A percentile compares a stretch with the other conserved stretches of the same genome.
phyloP scores from a whole-genome alignment of 805 yeast species.

The Zygosaccharomyces bailii region DNA sequence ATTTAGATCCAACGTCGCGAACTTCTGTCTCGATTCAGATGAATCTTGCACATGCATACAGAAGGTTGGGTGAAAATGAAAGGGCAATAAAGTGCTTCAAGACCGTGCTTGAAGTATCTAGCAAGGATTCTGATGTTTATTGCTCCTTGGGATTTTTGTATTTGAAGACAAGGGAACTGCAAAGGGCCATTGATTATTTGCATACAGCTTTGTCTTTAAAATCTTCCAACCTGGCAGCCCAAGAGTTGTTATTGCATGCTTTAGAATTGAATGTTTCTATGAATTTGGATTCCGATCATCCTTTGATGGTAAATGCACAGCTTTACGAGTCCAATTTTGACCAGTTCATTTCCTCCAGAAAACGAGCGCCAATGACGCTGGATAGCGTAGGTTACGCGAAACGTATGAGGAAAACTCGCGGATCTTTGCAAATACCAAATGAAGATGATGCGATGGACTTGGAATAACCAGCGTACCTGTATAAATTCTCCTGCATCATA shows the following conservation, averaged over 20 bases:
- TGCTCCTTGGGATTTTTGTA: constrained; percentile 84
- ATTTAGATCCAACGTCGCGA: constrained; percentile 70
- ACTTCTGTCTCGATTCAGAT: constrained; percentile 84
- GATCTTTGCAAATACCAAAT: constrained; percentile 6
- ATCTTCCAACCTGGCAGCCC: constrained; percentile 80
- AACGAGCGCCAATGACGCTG: constrained; percentile 14
- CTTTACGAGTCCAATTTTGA: constrained; percentile 15
- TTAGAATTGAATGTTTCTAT: constrained; percentile 50
- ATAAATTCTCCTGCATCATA: background rate
- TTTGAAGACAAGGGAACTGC: constrained; percentile 60
- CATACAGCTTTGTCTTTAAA: constrained; percentile 78
- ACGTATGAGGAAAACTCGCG: constrained; percentile 11
- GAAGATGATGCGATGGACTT: constrained; percentile 26
- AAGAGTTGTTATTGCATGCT: constrained; percentile 77
- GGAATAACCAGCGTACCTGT: constrained; percentile 11
- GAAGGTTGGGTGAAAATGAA: constrained; percentile 58
- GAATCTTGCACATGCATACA: constrained; percentile 84
- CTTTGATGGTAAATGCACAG: constrained; percentile 26
- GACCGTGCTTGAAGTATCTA: constrained; percentile 66
- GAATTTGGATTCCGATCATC: constrained; percentile 32
- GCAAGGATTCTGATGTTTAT: constrained; percentile 68
- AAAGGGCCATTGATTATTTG: constrained; percentile 68
- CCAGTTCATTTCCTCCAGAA: constrained; percentile 10
- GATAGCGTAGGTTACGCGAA: constrained; percentile 13
- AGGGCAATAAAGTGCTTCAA: constrained; percentile 73